phyloP scores from a whole-genome alignment of 805 yeast species.

The Maudiozyma saulgeensis region DNA sequence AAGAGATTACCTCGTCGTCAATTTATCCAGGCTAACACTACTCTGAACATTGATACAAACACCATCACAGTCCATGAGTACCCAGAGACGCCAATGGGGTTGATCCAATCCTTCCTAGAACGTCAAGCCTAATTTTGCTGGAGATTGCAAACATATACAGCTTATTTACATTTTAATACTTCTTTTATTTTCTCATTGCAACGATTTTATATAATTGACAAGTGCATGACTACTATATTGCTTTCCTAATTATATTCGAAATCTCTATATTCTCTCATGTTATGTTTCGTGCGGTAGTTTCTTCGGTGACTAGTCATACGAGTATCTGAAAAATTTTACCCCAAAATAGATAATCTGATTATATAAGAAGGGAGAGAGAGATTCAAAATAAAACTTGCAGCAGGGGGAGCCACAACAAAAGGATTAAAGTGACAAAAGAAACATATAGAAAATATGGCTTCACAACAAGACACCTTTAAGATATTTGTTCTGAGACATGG shows the following conservation, averaged over 20 bases:
- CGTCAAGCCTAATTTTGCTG: conserved; percentile 30
- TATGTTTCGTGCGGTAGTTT: background rate
- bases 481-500: conserved; percentile 62
- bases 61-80: conserved; percentile 51
- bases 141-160: background rate
- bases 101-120: conserved; percentile 70
- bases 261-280: no score
- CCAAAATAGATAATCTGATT: no score
- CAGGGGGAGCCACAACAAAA: background rate
- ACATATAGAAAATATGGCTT: background rate
- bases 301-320: background rate
- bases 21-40: conserved; percentile 73
- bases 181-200: no score
- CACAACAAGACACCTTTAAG: conserved; percentile 16
- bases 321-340: no score
- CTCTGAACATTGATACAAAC: conserved; percentile 20
- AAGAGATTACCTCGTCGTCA: conserved; percentile 80
- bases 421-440: background rate
- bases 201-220: no score
- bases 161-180: no score
- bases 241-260: no score
- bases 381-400: background rate
- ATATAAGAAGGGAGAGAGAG: no score
- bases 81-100: conserved; percentile 60
- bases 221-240: no score